A percentile compares a stretch with the other conserved stretches of the same genome.
Evolutionary conservation across 2,329 filamentous ascomycete genomes (phyloP).

Genomic region (Alternaria viburni): DNA sequence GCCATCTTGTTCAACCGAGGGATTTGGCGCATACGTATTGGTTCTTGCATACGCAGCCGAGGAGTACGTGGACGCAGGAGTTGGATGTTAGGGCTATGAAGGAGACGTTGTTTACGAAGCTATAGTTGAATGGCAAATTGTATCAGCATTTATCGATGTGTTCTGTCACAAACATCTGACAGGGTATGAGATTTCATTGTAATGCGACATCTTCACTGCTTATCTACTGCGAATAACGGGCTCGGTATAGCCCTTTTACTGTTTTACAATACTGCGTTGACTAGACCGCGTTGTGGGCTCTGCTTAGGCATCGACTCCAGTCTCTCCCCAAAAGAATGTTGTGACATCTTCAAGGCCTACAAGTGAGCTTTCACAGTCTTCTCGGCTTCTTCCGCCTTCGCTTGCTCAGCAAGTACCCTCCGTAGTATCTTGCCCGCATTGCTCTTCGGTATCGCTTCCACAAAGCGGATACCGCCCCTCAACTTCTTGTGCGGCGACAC

Average conservation of each 20-base stretch:
- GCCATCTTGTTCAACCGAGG: constrained; percentile 13
- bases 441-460: neutral
- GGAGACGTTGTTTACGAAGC: constrained; percentile 14
- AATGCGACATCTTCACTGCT: no score
- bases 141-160: no score
- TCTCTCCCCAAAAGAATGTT: no score
- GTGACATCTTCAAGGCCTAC: neutral
- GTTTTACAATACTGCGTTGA: no score
- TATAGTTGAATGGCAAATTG: neutral
- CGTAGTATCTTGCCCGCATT: neutral
- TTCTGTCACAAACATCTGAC: no score
- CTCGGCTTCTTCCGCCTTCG: neutral
- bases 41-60: constrained; percentile 29
- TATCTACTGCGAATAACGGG: no score
- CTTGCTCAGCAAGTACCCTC: neutral
- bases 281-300: no score
- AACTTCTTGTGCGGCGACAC: neutral
- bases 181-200: no score
- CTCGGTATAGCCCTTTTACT: no score
- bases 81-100: constrained; percentile 29
- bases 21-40: constrained; percentile 24
- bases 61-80: constrained; percentile 32
- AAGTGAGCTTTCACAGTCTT: neutral
- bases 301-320: no score
- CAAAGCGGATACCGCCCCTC: neutral